Evolutionary conservation across 805 yeast species (phyloP).

Genomic region (Sungouiella blattae): DNA sequence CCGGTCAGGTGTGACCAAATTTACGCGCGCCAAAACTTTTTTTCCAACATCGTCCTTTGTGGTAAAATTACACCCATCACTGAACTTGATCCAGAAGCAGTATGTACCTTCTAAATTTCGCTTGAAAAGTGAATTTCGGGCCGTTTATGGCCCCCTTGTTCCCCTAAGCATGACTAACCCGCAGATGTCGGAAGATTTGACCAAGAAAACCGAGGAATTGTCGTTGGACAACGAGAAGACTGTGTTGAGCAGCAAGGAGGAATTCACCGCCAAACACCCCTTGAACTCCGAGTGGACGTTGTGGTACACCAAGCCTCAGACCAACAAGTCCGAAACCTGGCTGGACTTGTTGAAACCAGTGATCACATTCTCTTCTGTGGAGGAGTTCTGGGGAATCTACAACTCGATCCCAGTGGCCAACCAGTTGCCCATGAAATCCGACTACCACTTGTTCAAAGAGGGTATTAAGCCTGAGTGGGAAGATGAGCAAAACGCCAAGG

Average conservation of each 20-base stretch:
- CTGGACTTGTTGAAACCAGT: constrained; percentile 89
- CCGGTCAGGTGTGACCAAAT: constrained; percentile 12
- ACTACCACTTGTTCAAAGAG: constrained; percentile 91
- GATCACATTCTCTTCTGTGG: constrained; percentile 88
- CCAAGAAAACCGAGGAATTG: constrained; percentile 42
- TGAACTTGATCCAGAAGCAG: too few species aligned
- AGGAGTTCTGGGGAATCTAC: constrained; percentile 98
- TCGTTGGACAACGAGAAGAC: constrained; percentile 42
- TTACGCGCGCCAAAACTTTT: constrained; percentile 23
- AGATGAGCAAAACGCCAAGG: constrained; percentile 78
- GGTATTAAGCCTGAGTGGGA: constrained; percentile 99
- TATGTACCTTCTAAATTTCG: too few species aligned
- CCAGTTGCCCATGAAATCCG: constrained; percentile 87
- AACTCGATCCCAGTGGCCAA: constrained; percentile 90
- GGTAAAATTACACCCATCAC: too few species aligned
- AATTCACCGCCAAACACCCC: constrained; percentile 81
- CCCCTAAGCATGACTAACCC: constrained; percentile 10
- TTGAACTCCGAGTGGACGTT: constrained; percentile 89
- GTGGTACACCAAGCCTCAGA: constrained; percentile 96
- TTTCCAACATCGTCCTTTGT: constrained; percentile 20
- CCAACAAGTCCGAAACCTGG: constrained; percentile 80
- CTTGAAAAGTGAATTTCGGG: too few species aligned
- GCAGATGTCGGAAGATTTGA: constrained; percentile 44
- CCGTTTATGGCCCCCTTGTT: background rate
- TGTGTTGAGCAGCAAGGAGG: constrained; percentile 56